Percentiles rank a stretch among this genome's conserved stretches.
These are phyloP conservation scores for Sarcodon sp. DNA, from an alignment of 768 basidiomycete species.

Conservation along the genomic window DNA sequence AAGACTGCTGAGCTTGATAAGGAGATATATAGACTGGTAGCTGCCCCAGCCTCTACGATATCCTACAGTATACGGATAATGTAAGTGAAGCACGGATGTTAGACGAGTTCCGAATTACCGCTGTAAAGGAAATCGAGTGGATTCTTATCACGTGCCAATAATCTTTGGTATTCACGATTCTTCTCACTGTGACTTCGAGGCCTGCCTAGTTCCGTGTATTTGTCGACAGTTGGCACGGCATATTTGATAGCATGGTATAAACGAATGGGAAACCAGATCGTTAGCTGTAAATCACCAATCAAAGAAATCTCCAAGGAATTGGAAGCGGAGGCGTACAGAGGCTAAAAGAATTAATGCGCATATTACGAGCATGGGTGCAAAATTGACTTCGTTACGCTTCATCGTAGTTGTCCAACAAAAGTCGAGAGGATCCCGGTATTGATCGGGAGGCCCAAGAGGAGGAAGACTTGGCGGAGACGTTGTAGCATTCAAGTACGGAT, in stretches of 20 bases:
- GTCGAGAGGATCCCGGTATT: constrained; percentile 50
- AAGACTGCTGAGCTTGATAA: constrained; percentile 57
- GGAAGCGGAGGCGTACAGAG: constrained; percentile 26
- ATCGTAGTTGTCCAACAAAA: constrained; percentile 77
- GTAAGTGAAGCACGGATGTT: not conserved
- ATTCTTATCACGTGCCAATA: constrained; percentile 49
- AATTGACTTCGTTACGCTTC: constrained; percentile 56
- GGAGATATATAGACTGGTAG: constrained; percentile 52
- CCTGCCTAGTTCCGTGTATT: constrained; percentile 60
- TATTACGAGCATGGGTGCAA: constrained; percentile 49
- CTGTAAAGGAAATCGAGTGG: constrained; percentile 63
- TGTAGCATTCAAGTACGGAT: constrained; percentile 53
- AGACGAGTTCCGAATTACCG: constrained; percentile 26
- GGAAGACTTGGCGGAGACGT: constrained; percentile 32
- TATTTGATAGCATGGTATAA: constrained; percentile 40
- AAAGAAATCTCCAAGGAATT: not conserved
- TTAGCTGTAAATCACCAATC: constrained; percentile 30
- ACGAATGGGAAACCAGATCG: constrained; percentile 57
- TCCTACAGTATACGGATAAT: constrained; percentile 22
- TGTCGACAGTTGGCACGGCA: constrained; percentile 53
- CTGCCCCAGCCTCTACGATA: constrained; percentile 61
- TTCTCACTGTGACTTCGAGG: constrained; percentile 39
- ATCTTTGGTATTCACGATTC: constrained; percentile 58
- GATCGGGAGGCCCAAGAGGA: constrained; percentile 40
- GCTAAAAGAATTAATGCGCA: constrained; percentile 37